Base-by-base conservation (phyloP, 805 yeast species). In the Dipodascus albidus region DNA sequence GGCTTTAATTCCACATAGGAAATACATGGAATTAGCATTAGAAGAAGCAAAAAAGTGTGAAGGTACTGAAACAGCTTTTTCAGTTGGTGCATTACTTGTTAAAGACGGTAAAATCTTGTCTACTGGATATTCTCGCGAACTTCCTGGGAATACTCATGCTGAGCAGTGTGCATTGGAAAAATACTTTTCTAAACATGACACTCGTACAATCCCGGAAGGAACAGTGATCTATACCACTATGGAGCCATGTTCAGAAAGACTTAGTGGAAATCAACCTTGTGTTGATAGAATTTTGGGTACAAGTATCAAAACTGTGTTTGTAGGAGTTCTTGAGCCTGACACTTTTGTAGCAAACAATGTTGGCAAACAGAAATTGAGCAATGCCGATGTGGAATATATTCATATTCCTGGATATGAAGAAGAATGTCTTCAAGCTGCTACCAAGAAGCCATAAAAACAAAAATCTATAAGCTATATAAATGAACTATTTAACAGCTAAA, bases 101-200 rank as follows among this genome's bases (percentile, higher is more conserved):
- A 69, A 76, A 53, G 84, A 85, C 41, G 76, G 76, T 21, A 62
- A 76, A 52, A 72, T 91, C 0, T 64, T 93, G n/a, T 75, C 85
- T 4, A 81, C 87, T 0, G 99, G 99, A 0, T 88, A 79, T 63
- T 87, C 98, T 0, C 75, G 98, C 53, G 99, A 93, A 67, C 70
- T 90, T 1, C 86, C 84, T 19, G 99, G 98, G 0, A 93, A 91
- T 67, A 91, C 99, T 0, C 99, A 91, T 66, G 99, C 99, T 2
- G 99, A 93, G 63, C 96, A 93, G 65, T 85, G 95, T 71, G 96
- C 96, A 0, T 64, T 93, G 54, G 85, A 82, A 31, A 93, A 93
- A 67, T 84, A 82, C 60, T 79, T 74, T 54, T 59, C 63, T 3
- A 60, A 67, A 41, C 65, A 68, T 1, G 72, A 71, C 9, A 55